These are phyloP conservation scores for Pseudozyma tsukubaensis DNA, from an alignment of 1,284 basidiomycete species.

Conservation along the genomic window DNA sequence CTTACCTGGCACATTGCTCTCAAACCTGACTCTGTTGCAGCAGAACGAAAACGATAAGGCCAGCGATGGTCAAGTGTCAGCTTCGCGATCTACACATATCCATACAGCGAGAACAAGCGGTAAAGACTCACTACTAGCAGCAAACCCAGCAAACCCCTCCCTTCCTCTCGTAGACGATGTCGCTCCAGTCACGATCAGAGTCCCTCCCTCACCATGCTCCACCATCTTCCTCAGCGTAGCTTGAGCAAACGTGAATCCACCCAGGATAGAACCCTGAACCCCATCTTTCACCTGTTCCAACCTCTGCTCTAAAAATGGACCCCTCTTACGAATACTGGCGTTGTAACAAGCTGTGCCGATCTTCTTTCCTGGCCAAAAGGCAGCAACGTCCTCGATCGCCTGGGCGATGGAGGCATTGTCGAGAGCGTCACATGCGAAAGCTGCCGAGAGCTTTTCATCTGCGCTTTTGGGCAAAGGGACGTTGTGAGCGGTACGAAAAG, in stretches of 20 bases:
- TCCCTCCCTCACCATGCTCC: constrained; percentile 39
- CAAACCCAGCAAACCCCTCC: constrained; percentile 58
- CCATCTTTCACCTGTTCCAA: constrained; percentile 40
- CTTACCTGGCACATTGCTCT: constrained; percentile 53
- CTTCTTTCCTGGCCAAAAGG: constrained; percentile 39
- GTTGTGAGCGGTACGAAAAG: constrained; percentile 13
- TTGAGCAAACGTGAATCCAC: constrained; percentile 56
- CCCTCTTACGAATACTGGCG: constrained; percentile 49
- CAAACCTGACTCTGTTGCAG: constrained; percentile 39
- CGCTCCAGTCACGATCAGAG: constrained; percentile 57
- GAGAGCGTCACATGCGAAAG: constrained; percentile 57
- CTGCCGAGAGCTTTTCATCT: constrained; percentile 26
- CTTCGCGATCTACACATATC: neutral
- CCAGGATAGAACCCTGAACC: constrained; percentile 49
- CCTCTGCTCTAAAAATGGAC: constrained; percentile 45
- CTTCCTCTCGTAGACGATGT: constrained; percentile 51
- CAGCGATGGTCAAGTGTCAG: neutral
- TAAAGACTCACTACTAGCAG: constrained; percentile 43
- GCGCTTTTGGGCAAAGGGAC: neutral
- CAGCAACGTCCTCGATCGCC: constrained; percentile 27
- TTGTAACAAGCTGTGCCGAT: constrained; percentile 60
- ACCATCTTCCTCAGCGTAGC: constrained; percentile 33
- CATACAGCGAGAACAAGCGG: neutral
- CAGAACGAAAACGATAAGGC: too few species aligned
- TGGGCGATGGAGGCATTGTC: constrained; percentile 28